Percentiles rank a stretch among this genome's conserved stretches.
Conservation (phyloP, 2,329 filamentous ascomycete genomes). For the Penicillium aurantiogriseum region DNA sequence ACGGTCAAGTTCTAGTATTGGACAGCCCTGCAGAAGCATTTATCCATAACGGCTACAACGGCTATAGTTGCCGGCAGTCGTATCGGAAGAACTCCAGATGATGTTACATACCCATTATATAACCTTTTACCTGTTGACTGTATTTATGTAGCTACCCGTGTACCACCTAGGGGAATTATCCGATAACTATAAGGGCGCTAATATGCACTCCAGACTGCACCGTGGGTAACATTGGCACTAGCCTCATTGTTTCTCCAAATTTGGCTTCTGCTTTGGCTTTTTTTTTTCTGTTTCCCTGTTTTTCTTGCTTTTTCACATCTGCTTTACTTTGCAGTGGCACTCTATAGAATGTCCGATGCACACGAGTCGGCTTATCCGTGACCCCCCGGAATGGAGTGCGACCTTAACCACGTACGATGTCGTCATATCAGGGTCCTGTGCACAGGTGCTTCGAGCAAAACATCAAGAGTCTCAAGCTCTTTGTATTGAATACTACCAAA, state of each 20-base stretch:
- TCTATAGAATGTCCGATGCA: conserved; percentile 16
- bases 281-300: conserved; percentile 1
- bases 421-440: conserved; percentile 20
- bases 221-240: conserved; percentile 20
- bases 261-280: conserved; percentile 2
- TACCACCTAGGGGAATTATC: conserved; percentile 23
- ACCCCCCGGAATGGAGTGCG: conserved; percentile 9
- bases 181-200: conserved; percentile 13
- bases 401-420: conserved; percentile 9
- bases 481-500: background rate
- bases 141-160: conserved; percentile 19
- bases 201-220: conserved; percentile 6
- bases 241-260: background rate
- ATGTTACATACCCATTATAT: conserved; percentile 18
- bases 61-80: conserved; percentile 8
- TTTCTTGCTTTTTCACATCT: background rate
- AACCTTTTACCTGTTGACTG: background rate
- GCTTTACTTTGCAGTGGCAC: conserved; percentile 1
- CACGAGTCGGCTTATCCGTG: conserved; percentile 2
- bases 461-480: background rate
- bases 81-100: conserved; percentile 17
- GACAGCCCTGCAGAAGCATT: background rate
- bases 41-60: background rate
- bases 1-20: background rate
- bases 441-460: background rate